Conservation (phyloP, 148 eudicot genomes). For the Salicornia ramosissima region DNA sequence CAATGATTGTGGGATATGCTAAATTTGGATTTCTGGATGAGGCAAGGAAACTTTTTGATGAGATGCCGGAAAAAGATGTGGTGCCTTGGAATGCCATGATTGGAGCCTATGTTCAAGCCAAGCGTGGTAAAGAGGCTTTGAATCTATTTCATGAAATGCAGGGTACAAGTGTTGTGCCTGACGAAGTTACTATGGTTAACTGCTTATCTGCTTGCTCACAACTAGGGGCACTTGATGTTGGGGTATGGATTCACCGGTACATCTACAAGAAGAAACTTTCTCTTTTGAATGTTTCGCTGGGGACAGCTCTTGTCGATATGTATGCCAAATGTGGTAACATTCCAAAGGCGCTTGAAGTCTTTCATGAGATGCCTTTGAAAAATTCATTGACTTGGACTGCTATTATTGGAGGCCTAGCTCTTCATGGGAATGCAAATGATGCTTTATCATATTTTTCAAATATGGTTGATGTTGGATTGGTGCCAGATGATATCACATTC, state of each 20-base stretch:
- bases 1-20: constrained; percentile 52
- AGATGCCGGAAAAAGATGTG: constrained; percentile 47
- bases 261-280: constrained; percentile 36
- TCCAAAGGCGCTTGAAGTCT: constrained; percentile 47
- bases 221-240: constrained; percentile 57
- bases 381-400: constrained; percentile 58
- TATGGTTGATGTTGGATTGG: constrained; percentile 47
- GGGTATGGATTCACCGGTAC: constrained; percentile 49
- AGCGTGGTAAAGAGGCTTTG: constrained; percentile 42
- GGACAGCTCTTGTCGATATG: constrained; percentile 64
- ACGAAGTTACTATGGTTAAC: constrained; percentile 50
- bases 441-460: constrained; percentile 39
- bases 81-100: constrained; percentile 71
- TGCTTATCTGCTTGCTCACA: constrained; percentile 63
- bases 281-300: constrained; percentile 43
- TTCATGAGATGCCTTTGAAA: constrained; percentile 39
- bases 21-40: constrained; percentile 38
- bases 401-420: constrained; percentile 50
- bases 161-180: constrained; percentile 31
- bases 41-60: constrained; percentile 46
- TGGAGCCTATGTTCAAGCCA: constrained; percentile 57
- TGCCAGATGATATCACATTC: constrained; percentile 54
- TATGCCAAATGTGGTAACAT: constrained; percentile 65
- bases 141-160: constrained; percentile 52
- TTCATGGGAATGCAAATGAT: constrained; percentile 49